A percentile compares a stretch with the other conserved stretches of the same genome.
These are phyloP conservation scores for Lactarius evosmus DNA, from an alignment of 768 basidiomycete species.

Conservation along the genomic window DNA sequence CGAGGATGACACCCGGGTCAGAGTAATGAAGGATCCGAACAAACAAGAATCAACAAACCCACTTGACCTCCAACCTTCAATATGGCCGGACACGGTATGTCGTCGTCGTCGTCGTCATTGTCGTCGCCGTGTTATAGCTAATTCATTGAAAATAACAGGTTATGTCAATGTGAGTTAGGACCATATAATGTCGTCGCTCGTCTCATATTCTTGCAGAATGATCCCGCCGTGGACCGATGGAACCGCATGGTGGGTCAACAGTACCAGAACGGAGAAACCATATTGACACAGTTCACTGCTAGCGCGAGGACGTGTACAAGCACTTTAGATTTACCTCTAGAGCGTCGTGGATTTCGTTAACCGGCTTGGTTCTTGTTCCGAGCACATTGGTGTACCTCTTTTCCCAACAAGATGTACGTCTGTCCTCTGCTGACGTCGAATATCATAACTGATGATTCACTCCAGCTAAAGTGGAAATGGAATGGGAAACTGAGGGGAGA, in stretches of 20 bases:
- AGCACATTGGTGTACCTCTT: slow-evolving; percentile 49
- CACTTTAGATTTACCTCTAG: slow-evolving; percentile 76
- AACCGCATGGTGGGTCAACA: slow-evolving; percentile 48
- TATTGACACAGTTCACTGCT: slow-evolving; percentile 4
- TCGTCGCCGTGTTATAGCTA: background rate
- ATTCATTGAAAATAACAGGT: slow-evolving; percentile 37
- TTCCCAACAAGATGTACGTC: slow-evolving; percentile 40
- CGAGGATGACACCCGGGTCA: slow-evolving; percentile 29
- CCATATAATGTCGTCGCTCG: slow-evolving; percentile 7
- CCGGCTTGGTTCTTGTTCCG: slow-evolving; percentile 66
- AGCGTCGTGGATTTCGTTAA: slow-evolving; percentile 56
- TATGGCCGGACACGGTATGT: slow-evolving; percentile 68
- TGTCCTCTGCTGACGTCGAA: background rate
- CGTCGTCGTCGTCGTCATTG: slow-evolving; percentile 29
- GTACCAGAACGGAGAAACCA: slow-evolving; percentile 2
- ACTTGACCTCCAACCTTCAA: slow-evolving; percentile 29
- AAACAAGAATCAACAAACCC: slow-evolving; percentile 31
- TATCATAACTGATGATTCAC: background rate
- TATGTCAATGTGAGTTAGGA: slow-evolving; percentile 49
- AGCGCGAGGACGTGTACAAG: slow-evolving; percentile 86
- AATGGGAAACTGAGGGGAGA: slow-evolving; percentile 49
- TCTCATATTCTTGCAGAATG: slow-evolving; percentile 34
- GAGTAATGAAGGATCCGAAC: slow-evolving; percentile 25
- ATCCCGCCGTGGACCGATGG: slow-evolving; percentile 58
- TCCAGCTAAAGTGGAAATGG: slow-evolving; percentile 54